Percentiles rank a stretch among this genome's conserved stretches.
phyloP scores from a whole-genome alignment of 2,329 filamentous ascomycete species.

The Talaromyces rugulosus region DNA sequence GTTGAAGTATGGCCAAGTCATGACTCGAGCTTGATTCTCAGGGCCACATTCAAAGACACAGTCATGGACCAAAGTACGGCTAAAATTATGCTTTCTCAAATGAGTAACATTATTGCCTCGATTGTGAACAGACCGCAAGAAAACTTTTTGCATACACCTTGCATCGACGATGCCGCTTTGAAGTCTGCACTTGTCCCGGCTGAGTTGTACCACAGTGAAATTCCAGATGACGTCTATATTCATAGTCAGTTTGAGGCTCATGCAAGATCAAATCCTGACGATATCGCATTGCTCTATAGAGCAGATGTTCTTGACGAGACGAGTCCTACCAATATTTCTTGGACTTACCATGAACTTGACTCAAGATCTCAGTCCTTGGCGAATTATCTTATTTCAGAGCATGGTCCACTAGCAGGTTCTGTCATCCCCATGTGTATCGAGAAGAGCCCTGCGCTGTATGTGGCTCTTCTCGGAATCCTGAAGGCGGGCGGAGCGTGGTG shows the following conservation, averaged over 20 bases:
- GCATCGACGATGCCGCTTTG: slow-evolving; percentile 2
- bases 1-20: slow-evolving; percentile 25
- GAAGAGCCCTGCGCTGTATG: not conserved
- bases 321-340: slow-evolving; percentile 18
- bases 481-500: slow-evolving; percentile 19
- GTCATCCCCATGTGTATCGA: slow-evolving; percentile 14
- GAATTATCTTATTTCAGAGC: slow-evolving; percentile 20
- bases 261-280: slow-evolving; percentile 20
- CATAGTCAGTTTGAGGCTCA: slow-evolving; percentile 27
- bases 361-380: slow-evolving; percentile 30
- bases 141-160: slow-evolving; percentile 17
- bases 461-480: slow-evolving; percentile 3
- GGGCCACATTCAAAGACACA: slow-evolving; percentile 23
- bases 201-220: slow-evolving; percentile 13
- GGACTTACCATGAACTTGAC: slow-evolving; percentile 36
- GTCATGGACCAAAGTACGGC: slow-evolving; percentile 21
- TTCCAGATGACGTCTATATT: slow-evolving; percentile 13
- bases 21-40: slow-evolving; percentile 22
- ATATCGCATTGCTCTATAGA: slow-evolving; percentile 26
- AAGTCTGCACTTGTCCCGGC: slow-evolving; percentile 13
- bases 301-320: slow-evolving; percentile 20
- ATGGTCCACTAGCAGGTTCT: slow-evolving; percentile 21
- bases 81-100: slow-evolving; percentile 23
- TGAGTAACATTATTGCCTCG: slow-evolving; percentile 23
- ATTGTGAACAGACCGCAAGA: slow-evolving; percentile 21